Percentiles rank a stretch among this genome's conserved stretches.
These are phyloP conservation scores for Vitis hybrid DNA, from an alignment of 177 flowering plant species.

Conservation along the genomic window DNA sequence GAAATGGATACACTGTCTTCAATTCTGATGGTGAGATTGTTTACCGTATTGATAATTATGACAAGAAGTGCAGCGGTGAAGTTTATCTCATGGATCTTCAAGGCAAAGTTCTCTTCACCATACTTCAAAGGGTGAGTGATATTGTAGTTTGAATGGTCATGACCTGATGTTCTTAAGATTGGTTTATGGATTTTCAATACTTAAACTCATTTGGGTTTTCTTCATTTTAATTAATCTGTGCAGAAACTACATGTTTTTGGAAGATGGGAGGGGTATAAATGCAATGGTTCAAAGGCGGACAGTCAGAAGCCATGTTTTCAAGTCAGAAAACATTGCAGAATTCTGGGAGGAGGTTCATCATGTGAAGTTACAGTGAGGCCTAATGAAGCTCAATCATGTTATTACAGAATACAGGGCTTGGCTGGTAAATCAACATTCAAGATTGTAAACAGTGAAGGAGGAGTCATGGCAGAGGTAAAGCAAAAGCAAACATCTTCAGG, in stretches of 20 bases:
- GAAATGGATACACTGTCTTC: slow-evolving; percentile 67
- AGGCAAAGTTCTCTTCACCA: slow-evolving; percentile 55
- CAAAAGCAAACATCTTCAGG: slow-evolving; percentile 44
- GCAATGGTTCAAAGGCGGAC: slow-evolving; percentile 1
- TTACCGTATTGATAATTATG: slow-evolving; percentile 70
- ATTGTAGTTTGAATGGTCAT: not conserved
- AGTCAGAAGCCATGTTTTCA: slow-evolving; percentile 51
- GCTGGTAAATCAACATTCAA: slow-evolving; percentile 29
- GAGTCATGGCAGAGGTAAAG: slow-evolving; percentile 60
- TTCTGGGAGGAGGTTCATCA: slow-evolving; percentile 15
- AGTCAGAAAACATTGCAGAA: slow-evolving; percentile 32
- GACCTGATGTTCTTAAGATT: too few species aligned
- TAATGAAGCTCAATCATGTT: slow-evolving; percentile 7
- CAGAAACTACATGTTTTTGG: slow-evolving; percentile 42
- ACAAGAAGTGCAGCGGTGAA: slow-evolving; percentile 37
- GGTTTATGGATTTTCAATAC: too few species aligned
- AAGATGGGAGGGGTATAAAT: slow-evolving; percentile 55
- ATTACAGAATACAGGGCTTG: slow-evolving; percentile 27
- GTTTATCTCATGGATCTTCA: slow-evolving; percentile 64
- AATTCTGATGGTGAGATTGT: slow-evolving; percentile 55
- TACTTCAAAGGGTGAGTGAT: slow-evolving; percentile 42
- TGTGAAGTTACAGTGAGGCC: slow-evolving; percentile 32
- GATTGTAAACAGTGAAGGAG: slow-evolving; percentile 36
- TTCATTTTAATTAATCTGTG: not conserved
- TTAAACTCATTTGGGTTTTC: not conserved